These are phyloP conservation scores for Trichophyton rubrum DNA, from an alignment of 2,329 filamentous ascomycete genomes.

Conservation along the genomic window DNA sequence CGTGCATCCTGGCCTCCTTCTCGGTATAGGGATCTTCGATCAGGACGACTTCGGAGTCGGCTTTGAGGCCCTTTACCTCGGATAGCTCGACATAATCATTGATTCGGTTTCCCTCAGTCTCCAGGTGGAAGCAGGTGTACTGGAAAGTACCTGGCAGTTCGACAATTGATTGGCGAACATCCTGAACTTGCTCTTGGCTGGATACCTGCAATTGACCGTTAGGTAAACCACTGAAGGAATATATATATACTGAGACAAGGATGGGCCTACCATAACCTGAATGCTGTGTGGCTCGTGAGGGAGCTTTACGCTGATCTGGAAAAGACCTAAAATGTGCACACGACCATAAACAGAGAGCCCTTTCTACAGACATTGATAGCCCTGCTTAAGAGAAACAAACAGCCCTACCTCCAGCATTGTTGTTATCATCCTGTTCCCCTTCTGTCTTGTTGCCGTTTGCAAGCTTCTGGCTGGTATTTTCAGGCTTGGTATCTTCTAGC, in stretches of 20 bases:
- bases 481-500: constrained; percentile 7
- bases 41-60: constrained; percentile 65
- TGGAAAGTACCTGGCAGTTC: constrained; percentile 87
- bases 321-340: constrained; percentile 37
- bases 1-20: constrained; percentile 91
- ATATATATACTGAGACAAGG: neutral
- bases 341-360: neutral
- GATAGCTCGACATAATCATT: constrained; percentile 92
- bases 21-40: constrained; percentile 96
- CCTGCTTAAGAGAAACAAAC: neutral
- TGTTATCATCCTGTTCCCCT: constrained; percentile 25
- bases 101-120: constrained; percentile 75
- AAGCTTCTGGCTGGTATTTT: constrained; percentile 14
- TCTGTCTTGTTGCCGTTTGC: constrained; percentile 25
- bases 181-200: constrained; percentile 89
- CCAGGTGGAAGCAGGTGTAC: constrained; percentile 97
- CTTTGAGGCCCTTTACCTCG: constrained; percentile 67
- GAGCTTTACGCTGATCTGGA: constrained; percentile 65
- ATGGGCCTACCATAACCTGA: constrained; percentile 61
- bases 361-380: neutral
- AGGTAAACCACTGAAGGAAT: neutral
- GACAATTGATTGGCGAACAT: constrained; percentile 91
- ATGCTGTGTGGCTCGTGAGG: constrained; percentile 69
- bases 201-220: constrained; percentile 50
- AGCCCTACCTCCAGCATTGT: constrained; percentile 13